A percentile compares a stretch with the other conserved stretches of the same genome.
Evolutionary conservation across 1,139 yeast species (phyloP).

Genomic region (Debaryomyces subglobosus): DNA sequence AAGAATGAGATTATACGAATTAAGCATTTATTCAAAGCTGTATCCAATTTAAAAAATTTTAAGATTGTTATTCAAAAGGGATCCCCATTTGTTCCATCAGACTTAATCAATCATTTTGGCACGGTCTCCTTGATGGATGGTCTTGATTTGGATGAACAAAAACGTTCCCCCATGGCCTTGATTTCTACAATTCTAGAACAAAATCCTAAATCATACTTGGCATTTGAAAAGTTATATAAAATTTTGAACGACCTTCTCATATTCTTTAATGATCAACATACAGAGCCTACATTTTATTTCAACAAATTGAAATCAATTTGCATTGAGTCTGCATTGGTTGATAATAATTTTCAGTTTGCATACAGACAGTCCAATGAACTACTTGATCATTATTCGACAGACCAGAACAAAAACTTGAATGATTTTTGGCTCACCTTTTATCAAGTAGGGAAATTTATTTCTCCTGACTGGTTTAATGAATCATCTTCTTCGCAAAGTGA

Average conservation of each 20-base stretch:
- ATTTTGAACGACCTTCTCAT: slow-evolving; percentile 44
- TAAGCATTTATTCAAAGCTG: slow-evolving; percentile 35
- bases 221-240: slow-evolving; percentile 46
- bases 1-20: slow-evolving; percentile 23
- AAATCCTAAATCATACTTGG: slow-evolving; percentile 55
- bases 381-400: slow-evolving; percentile 23
- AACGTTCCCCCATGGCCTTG: slow-evolving; percentile 29
- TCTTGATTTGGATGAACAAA: slow-evolving; percentile 15
- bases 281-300: slow-evolving; percentile 22
- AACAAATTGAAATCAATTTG: slow-evolving; percentile 51
- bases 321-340: slow-evolving; percentile 59
- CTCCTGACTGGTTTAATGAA: slow-evolving; percentile 50
- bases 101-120: slow-evolving; percentile 29
- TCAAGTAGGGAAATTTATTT: slow-evolving; percentile 59
- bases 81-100: slow-evolving; percentile 32
- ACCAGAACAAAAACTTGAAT: slow-evolving; percentile 23
- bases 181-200: slow-evolving; percentile 51
- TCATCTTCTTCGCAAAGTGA: slow-evolving; percentile 21
- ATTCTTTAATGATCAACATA: slow-evolving; percentile 18
- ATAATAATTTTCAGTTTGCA: slow-evolving; percentile 58
- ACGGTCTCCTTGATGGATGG: slow-evolving; percentile 12
- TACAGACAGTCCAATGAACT: slow-evolving; percentile 38
- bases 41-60: slow-evolving; percentile 35
- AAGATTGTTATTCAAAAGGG: slow-evolving; percentile 40
- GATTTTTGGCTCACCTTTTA: slow-evolving; percentile 64